Conservation (phyloP, 345 rosid genomes). For the Eucalyptus pauciflora region DNA sequence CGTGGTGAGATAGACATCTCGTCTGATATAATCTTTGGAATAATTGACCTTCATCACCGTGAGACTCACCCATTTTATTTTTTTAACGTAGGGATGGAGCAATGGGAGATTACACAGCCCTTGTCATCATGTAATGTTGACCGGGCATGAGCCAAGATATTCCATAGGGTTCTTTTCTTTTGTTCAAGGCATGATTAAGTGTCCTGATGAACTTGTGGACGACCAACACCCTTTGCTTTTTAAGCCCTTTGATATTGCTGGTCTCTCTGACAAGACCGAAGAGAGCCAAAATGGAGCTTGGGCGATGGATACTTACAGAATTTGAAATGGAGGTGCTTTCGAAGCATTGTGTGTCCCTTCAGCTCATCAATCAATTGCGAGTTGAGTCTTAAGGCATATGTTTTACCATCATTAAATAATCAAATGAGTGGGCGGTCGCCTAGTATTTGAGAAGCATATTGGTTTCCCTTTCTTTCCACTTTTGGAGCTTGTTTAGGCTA, state of each 20-base stretch:
- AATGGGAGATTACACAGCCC: not conserved
- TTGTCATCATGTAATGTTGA: not conserved
- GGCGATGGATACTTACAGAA: not conserved
- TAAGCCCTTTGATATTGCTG: slow-evolving; percentile 11
- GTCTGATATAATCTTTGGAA: not conserved
- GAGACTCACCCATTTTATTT: not conserved
- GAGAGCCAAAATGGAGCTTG: not conserved
- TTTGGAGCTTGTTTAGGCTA: not conserved
- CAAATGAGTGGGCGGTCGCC: not conserved
- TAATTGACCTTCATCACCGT: not conserved
- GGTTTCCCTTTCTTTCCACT: not conserved
- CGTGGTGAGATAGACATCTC: not conserved
- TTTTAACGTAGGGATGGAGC: not conserved
- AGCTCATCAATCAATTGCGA: not conserved
- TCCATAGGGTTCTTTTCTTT: slow-evolving; percentile 9
- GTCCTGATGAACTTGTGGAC: slow-evolving; percentile 13
- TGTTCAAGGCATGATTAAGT: not conserved
- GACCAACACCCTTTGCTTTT: slow-evolving; percentile 16
- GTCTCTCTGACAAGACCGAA: not conserved
- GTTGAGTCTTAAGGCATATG: not conserved
- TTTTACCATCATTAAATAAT: not conserved
- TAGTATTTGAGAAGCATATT: not conserved
- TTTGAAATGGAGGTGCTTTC: not conserved
- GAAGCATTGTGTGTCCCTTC: not conserved
- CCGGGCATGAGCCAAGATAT: slow-evolving; percentile 1